Conservation (phyloP, 169 alveolate genomes). For the Cryptosporidium canis region DNA sequence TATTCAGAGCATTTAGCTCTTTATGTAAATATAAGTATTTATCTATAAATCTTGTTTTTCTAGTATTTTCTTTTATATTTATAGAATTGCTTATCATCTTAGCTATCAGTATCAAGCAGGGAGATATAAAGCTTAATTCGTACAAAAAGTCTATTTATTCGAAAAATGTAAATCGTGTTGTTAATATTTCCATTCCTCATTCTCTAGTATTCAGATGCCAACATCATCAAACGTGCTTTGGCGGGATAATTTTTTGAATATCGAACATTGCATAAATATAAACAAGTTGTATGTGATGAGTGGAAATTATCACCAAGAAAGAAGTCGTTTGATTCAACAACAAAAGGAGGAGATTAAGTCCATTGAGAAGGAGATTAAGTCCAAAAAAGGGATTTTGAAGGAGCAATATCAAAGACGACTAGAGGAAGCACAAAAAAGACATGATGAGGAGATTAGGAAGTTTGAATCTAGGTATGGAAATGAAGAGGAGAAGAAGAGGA, state of each 20-base stretch:
- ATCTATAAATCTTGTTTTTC: too few relatives aligned
- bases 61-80: too few relatives aligned
- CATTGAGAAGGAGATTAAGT: conserved; percentile 61
- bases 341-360: conserved; percentile 45
- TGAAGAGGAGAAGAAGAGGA: not conserved
- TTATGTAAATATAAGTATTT: too few relatives aligned
- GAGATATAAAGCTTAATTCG: too few relatives aligned
- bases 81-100: too few relatives aligned
- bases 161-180: not conserved
- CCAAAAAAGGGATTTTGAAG: conserved; percentile 44
- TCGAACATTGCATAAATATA: not conserved
- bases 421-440: conserved; percentile 33
- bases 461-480: conserved; percentile 16
- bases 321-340: conserved; percentile 66
- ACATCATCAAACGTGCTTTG: not conserved
- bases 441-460: conserved; percentile 17
- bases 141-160: too few relatives aligned
- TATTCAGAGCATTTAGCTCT: too few relatives aligned
- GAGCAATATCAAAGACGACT: conserved; percentile 23
- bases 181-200: not conserved
- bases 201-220: not conserved
- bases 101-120: too few relatives aligned
- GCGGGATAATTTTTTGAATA: not conserved
- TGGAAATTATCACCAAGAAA: conserved; percentile 62
- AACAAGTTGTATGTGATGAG: not conserved